These are phyloP conservation scores for Petunia hybrid DNA, from an alignment of 305 asterid genomes.

Conservation along the genomic window DNA sequence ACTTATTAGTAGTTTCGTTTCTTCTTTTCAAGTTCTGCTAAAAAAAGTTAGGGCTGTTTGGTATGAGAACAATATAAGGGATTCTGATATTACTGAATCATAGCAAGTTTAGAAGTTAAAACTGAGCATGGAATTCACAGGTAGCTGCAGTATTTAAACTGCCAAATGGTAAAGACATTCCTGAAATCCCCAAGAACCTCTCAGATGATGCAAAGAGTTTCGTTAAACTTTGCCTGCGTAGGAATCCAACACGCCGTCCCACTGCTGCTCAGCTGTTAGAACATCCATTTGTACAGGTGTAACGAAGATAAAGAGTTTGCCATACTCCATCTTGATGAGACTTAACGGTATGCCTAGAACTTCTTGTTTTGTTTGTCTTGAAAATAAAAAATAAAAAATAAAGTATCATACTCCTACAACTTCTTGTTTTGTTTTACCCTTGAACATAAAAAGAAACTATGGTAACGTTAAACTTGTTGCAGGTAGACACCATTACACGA, in stretches of 20 bases:
- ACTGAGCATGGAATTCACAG: constrained; percentile 48
- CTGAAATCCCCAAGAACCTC: constrained; percentile 82
- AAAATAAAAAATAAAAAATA: no score
- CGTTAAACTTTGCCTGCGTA: constrained; percentile 77
- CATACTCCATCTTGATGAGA: not conserved
- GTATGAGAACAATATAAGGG: not conserved
- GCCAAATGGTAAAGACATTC: constrained; percentile 84
- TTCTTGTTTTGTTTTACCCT: not conserved
- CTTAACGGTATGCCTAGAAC: not conserved
- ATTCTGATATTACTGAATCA: constrained; percentile 5
- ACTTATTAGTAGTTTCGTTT: not conserved
- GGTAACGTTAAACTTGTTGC: constrained; percentile 2
- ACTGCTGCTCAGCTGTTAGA: constrained; percentile 65
- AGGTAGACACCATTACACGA: not conserved
- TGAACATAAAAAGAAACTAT: not conserved
- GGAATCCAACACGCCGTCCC: constrained; percentile 80
- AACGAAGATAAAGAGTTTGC: not conserved
- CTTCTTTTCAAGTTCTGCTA: not conserved
- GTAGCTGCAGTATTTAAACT: constrained; percentile 90
- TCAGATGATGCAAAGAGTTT: constrained; percentile 75
- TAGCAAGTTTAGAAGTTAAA: not conserved
- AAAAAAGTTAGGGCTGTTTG: not conserved
- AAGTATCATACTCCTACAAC: not conserved
- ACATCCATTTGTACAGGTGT: constrained; percentile 69
- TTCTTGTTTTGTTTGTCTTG: not conserved